These are phyloP conservation scores for Amanita exitialis DNA, from an alignment of 768 basidiomycete species.

Conservation along the genomic window DNA sequence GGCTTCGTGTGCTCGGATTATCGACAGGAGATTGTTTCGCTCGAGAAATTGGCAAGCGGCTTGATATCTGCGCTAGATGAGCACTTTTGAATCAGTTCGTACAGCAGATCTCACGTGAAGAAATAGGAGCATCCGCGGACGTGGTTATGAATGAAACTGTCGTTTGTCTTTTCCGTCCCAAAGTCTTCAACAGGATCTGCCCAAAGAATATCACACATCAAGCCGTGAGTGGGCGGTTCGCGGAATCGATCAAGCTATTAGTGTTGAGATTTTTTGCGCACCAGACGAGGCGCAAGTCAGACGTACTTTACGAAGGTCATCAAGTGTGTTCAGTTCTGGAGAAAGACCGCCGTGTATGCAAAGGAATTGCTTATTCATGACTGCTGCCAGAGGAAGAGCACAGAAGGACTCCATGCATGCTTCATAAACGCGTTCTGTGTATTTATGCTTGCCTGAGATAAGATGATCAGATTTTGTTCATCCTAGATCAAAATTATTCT, in stretches of 20 bases:
- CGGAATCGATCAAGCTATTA: conserved; percentile 91
- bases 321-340: conserved; percentile 90
- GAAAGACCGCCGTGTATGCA: conserved; percentile 97
- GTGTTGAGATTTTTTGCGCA: neutral
- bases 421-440: conserved; percentile 93
- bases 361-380: conserved; percentile 99
- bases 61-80: conserved; percentile 54
- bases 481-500: conserved; percentile 19
- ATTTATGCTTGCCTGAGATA: conserved; percentile 89
- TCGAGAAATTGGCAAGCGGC: conserved; percentile 97
- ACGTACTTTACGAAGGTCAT: conserved; percentile 83
- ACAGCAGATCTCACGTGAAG: conserved; percentile 37
- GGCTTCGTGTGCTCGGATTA: conserved; percentile 97
- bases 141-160: conserved; percentile 91
- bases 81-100: neutral
- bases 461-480: conserved; percentile 1
- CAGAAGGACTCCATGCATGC: conserved; percentile 99
- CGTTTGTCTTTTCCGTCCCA: conserved; percentile 84
- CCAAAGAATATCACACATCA: conserved; percentile 99
- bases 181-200: conserved; percentile 98
- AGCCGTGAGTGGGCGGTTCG: conserved; percentile 92
- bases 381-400: conserved; percentile 84
- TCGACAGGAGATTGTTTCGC: conserved; percentile 90
- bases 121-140: conserved; percentile 97
- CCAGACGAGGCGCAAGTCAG: neutral